A percentile compares a stretch with the other conserved stretches of the same genome.
phyloP scores from a whole-genome alignment of 2,329 filamentous ascomycete species.

The Cladorrhinum sp. region DNA sequence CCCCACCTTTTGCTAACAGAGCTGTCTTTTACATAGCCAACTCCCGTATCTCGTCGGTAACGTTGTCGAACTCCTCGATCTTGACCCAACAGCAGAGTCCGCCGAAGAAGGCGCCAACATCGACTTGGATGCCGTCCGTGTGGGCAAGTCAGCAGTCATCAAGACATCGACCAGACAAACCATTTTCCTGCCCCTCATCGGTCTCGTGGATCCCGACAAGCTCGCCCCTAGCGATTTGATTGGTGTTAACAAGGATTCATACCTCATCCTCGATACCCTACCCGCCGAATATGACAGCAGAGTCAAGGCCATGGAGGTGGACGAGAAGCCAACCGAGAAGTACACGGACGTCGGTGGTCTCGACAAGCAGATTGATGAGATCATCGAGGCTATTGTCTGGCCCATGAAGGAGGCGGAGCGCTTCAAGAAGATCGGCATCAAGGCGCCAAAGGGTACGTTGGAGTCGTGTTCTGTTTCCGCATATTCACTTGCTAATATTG shows the following conservation, averaged over 20 bases:
- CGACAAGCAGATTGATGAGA: constrained; percentile 98
- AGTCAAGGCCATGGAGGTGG: constrained; percentile 99
- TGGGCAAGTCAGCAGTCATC: constrained; percentile 98
- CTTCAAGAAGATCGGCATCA: constrained; percentile 99
- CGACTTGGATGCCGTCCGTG: constrained; percentile 91
- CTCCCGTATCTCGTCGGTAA: constrained; percentile 97
- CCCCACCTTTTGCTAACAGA: constrained; percentile 19
- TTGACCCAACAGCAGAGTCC: constrained; percentile 93
- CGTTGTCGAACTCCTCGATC: constrained; percentile 93
- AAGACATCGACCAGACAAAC: constrained; percentile 98
- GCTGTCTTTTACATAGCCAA: constrained; percentile 61
- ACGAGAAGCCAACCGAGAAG: constrained; percentile 99
- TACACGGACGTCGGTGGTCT: constrained; percentile 96
- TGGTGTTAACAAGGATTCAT: constrained; percentile 98
- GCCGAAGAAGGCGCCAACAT: constrained; percentile 98
- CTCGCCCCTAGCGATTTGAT: constrained; percentile 96
- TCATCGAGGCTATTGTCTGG: constrained; percentile 98
- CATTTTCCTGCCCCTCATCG: constrained; percentile 96
- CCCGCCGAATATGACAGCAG: constrained; percentile 98
- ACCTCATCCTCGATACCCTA: constrained; percentile 92
- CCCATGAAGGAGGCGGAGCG: constrained; percentile 99
- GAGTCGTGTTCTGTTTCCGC: background rate
- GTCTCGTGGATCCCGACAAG: constrained; percentile 90
- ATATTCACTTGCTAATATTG: constrained; percentile 8
- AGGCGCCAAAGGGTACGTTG: constrained; percentile 86